Evolutionary conservation across 1,284 basidiomycete species (phyloP), one percentile per base, ranked within the genome.

Genomic region (Irpex lacteus): DNA sequence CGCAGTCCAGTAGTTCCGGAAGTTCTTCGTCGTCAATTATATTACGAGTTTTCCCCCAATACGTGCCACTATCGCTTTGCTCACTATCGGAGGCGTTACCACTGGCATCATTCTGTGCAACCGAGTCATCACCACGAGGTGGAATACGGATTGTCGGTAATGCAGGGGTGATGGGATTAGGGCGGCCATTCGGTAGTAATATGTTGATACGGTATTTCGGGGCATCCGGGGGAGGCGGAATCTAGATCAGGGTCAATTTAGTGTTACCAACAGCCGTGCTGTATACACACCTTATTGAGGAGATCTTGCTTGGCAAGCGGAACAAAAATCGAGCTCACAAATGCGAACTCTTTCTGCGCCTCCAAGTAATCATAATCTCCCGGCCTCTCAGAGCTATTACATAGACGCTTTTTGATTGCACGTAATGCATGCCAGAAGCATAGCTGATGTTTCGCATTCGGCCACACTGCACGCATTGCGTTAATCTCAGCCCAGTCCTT

Each of bases 401-500:
- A 38, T 0, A 69, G 57, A 0, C 64, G 63, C 60, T 69, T 40
- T 21, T 69, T 69, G 9, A 67, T 1, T 26, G 69, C 67, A 7
- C 66, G 64, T 0, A 70, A 59, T 0, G 50, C 64, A 59, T 70
- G 69, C 69, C 68, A 70, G 32, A 68, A 65, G 40, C 50, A 52
- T 1, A 70, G 64, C 37, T 67, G 66, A 34, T 66, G 67, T 52
- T 70, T 70, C 5, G 64, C 60, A 2, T 53, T 18, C 0, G 65
- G 61, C 65, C 65, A 70, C 3, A 59, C 44, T 3, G 54, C 58
- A 3, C 44, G 54, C 65, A 69, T 67, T 0, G 68, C 69, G 44
- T 68, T 66, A 53, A 70, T 70, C n/a, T 69, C 66, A 1, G 69
- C 67, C 66, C 65, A 68, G 47, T 69, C 69, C 50, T 70, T 70